A percentile compares a stretch with the other conserved stretches of the same genome.
Conservation (phyloP, 1,284 basidiomycete species). For the Porodaedalea pini region DNA sequence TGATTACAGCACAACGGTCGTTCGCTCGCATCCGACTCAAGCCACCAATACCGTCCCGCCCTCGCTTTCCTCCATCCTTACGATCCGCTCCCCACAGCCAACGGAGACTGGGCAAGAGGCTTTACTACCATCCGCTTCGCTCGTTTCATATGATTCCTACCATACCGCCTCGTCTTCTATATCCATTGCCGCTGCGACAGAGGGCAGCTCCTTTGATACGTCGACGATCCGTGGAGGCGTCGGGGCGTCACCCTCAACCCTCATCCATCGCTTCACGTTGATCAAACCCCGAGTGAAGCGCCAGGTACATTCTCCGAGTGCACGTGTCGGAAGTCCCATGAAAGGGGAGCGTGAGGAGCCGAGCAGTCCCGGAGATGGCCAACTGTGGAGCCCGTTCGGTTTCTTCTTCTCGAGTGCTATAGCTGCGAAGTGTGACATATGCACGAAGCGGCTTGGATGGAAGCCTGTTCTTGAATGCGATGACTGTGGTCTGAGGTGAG, state of each 20-base stretch:
- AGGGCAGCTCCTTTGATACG: conserved; percentile 51
- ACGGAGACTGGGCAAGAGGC: conserved; percentile 38
- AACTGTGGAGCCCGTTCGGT: conserved; percentile 71
- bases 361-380: conserved; percentile 11
- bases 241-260: conserved; percentile 40
- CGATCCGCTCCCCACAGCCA: conserved; percentile 54
- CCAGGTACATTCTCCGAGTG: conserved; percentile 33
- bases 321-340: conserved; percentile 28
- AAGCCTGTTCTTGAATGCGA: conserved; percentile 85
- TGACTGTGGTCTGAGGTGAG: conserved; percentile 73
- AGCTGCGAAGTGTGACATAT: conserved; percentile 77
- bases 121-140: conserved; percentile 38
- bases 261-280: conserved; percentile 82
- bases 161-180: conserved; percentile 56
- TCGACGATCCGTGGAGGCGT: conserved; percentile 39
- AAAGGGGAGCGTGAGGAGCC: conserved; percentile 11
- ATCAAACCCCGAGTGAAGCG: conserved; percentile 71
- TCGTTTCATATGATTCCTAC: conserved; percentile 64
- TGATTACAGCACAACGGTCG: conserved; percentile 66
- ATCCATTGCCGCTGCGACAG: conserved; percentile 64
- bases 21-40: conserved; percentile 45
- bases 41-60: conserved; percentile 43
- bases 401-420: conserved; percentile 70
- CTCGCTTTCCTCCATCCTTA: conserved; percentile 69
- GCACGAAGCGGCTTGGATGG: conserved; percentile 77